These are phyloP conservation scores for Senna siamea DNA, from an alignment of 306 rosid genomes.

Conservation along the genomic window DNA sequence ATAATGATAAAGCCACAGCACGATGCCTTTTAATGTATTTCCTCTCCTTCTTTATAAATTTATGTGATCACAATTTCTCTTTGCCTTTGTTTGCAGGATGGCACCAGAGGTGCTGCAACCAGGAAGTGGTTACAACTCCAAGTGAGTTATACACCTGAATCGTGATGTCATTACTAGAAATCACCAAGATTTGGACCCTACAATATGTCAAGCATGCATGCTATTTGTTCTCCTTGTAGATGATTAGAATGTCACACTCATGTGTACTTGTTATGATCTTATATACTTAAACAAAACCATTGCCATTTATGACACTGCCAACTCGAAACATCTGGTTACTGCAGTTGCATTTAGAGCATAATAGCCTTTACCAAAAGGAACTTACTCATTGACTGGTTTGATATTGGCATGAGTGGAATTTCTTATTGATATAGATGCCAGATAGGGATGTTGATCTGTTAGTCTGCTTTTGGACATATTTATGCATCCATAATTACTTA, in stretches of 20 bases:
- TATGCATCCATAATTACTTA: not conserved
- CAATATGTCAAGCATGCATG: not conserved
- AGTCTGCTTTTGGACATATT: too few species aligned
- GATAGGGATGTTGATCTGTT: not conserved
- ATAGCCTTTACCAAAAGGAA: not conserved
- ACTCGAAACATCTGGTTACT: not conserved
- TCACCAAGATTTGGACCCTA: not conserved
- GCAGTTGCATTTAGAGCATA: not conserved
- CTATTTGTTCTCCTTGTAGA: not conserved
- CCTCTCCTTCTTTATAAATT: not conserved
- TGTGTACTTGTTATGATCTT: not conserved
- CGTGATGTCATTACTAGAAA: not conserved
- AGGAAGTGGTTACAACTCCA: slow-evolving; percentile 95
- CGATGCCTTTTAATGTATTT: not conserved
- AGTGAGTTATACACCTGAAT: slow-evolving; percentile 57
- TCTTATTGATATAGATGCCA: not conserved
- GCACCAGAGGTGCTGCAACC: slow-evolving; percentile 99
- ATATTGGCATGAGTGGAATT: not conserved
- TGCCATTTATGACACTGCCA: not conserved
- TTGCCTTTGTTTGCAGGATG: slow-evolving; percentile 68
- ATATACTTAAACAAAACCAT: not conserved
- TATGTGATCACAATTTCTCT: not conserved
- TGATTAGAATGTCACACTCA: not conserved
- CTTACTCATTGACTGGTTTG: not conserved
- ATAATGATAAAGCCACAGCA: not conserved